Conservation (phyloP, 495 filamentous ascomycete species). For the Pyrenopolyporus hunteri region DNA sequence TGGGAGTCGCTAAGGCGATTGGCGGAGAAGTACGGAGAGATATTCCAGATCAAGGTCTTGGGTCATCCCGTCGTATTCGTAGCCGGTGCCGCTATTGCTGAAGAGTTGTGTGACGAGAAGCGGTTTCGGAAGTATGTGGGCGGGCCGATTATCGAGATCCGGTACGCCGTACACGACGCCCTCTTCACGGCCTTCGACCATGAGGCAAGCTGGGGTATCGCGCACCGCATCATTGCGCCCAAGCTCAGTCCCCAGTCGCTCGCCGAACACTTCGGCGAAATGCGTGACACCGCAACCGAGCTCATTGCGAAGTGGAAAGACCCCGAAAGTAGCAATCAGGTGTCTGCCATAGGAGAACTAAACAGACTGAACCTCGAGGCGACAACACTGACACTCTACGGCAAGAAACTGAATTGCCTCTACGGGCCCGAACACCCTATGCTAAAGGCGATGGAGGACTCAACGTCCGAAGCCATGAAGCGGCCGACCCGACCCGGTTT, state of each 20-base stretch:
- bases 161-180: conserved; percentile 64
- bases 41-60: conserved; percentile 68
- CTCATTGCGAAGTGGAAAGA: conserved; percentile 72
- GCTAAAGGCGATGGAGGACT: conserved; percentile 66
- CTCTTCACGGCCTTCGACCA: conserved; percentile 71
- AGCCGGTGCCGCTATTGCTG: conserved; percentile 61
- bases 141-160: conserved; percentile 61
- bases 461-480: conserved; percentile 64
- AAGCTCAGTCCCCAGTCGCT: conserved; percentile 69
- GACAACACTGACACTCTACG: conserved; percentile 67
- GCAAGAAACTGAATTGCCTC: conserved; percentile 71
- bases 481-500: conserved; percentile 61
- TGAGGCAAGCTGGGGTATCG: conserved; percentile 71
- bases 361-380: conserved; percentile 74
- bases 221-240: conserved; percentile 73
- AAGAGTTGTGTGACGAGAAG: conserved; percentile 72
- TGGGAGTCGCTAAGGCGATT: conserved; percentile 67
- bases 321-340: conserved; percentile 56
- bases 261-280: conserved; percentile 65
- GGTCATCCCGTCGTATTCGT: conserved; percentile 52
- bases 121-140: conserved; percentile 69
- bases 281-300: conserved; percentile 69
- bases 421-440: conserved; percentile 66
- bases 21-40: conserved; percentile 71
- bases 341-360: conserved; percentile 67